A percentile compares a stretch with the other conserved stretches of the same genome.
Evolutionary conservation across 2,329 filamentous ascomycete species (phyloP).

Genomic region (Thielaviopsis populi): DNA sequence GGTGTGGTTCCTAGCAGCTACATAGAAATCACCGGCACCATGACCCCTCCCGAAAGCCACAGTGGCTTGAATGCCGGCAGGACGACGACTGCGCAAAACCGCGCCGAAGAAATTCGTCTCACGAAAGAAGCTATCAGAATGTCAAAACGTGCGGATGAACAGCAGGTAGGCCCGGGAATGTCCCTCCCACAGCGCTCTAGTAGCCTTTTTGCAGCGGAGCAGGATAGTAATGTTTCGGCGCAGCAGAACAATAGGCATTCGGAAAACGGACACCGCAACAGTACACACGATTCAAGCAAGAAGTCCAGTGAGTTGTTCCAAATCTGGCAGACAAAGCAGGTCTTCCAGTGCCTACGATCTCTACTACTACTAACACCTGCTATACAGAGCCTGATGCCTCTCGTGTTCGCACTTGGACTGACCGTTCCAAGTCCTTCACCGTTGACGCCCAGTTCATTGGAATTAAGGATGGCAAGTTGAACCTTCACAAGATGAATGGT

Average conservation of each 20-base stretch:
- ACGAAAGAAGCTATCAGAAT: conserved; percentile 63
- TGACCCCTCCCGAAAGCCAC: conserved; percentile 36
- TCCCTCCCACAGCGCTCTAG: conserved; percentile 63
- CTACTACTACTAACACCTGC: not conserved
- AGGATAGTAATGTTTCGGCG: conserved; percentile 46
- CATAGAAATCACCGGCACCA: conserved; percentile 66
- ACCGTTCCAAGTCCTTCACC: conserved; percentile 88
- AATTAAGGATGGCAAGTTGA: conserved; percentile 88
- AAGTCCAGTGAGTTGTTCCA: conserved; percentile 52
- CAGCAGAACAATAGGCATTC: conserved; percentile 47
- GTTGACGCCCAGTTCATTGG: conserved; percentile 95
- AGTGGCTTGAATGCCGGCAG: conserved; percentile 35
- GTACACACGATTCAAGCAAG: conserved; percentile 30
- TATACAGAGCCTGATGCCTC: conserved; percentile 59
- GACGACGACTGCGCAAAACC: conserved; percentile 62
- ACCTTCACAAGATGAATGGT: conserved; percentile 93
- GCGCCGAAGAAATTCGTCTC: conserved; percentile 66
- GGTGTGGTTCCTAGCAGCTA: conserved; percentile 96
- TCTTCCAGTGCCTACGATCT: not conserved
- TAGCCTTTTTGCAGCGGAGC: conserved; percentile 54
- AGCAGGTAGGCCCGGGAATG: conserved; percentile 61
- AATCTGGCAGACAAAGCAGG: not conserved
- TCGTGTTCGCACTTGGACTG: conserved; percentile 86
- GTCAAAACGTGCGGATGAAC: conserved; percentile 24
- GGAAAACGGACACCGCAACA: conserved; percentile 23